phyloP scores from a whole-genome alignment of 2,329 filamentous ascomycete species.

The Fusarium neocosmosporiellum region DNA sequence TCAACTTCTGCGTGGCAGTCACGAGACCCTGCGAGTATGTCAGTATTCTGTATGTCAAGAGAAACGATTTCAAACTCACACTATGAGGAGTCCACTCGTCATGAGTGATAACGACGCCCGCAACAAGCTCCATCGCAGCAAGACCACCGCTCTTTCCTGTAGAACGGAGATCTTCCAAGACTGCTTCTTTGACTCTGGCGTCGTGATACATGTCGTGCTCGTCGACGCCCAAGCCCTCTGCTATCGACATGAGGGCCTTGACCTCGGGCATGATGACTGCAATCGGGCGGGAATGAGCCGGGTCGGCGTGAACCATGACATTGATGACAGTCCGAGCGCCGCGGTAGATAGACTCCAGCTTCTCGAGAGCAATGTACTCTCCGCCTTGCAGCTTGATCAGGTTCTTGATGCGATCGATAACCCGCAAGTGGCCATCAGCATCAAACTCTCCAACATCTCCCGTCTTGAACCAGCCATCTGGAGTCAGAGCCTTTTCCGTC shows the following conservation, averaged over 20 bases:
- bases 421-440: conserved; percentile 78
- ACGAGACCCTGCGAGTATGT: conserved; percentile 61
- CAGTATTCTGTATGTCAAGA: not conserved
- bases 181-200: conserved; percentile 68
- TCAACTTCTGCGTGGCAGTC: conserved; percentile 70
- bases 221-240: conserved; percentile 68
- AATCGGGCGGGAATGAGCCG: conserved; percentile 79
- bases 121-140: conserved; percentile 77
- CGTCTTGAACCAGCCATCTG: conserved; percentile 95
- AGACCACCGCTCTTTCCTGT: conserved; percentile 74
- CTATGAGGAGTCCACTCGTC: conserved; percentile 90
- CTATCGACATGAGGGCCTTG: conserved; percentile 67
- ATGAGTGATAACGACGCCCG: conserved; percentile 79
- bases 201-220: conserved; percentile 75
- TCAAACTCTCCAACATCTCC: conserved; percentile 95
- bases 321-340: conserved; percentile 80
- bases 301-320: conserved; percentile 85
- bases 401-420: conserved; percentile 98
- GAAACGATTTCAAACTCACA: conserved; percentile 63
- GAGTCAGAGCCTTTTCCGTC: conserved; percentile 78
- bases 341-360: conserved; percentile 91
- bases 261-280: conserved; percentile 80
- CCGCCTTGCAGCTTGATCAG: conserved; percentile 93
- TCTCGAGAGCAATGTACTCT: conserved; percentile 98
- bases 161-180: conserved; percentile 74